Percentiles rank a stretch among this genome's conserved stretches.
Conservation (phyloP, 2,329 filamentous ascomycete species). For the Phaeosphaeriaceae sp. region DNA sequence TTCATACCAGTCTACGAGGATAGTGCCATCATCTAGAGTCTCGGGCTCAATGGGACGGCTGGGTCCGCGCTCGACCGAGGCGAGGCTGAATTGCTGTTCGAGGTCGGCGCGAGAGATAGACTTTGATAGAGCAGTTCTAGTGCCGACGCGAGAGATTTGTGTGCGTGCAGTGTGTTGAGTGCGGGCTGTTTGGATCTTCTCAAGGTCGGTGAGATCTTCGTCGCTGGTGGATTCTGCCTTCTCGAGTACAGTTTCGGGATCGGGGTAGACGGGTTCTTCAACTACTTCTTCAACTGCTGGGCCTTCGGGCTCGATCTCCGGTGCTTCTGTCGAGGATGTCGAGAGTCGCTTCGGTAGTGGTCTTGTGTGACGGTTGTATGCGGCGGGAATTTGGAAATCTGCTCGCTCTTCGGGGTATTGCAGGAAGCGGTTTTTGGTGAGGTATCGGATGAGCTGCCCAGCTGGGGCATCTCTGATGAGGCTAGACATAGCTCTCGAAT, state of each 20-base stretch:
- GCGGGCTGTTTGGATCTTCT: conserved; percentile 41
- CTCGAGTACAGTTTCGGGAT: conserved; percentile 33
- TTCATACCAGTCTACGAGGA: conserved; percentile 54
- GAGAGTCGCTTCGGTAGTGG: conserved; percentile 17
- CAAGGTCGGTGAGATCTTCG: conserved; percentile 34
- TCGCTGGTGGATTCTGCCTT: conserved; percentile 21
- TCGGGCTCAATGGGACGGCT: conserved; percentile 45
- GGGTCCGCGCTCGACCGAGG: conserved; percentile 44
- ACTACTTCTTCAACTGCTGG: conserved; percentile 31
- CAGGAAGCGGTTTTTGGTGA: conserved; percentile 61
- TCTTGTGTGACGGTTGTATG: conserved; percentile 43
- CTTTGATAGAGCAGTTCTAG: conserved; percentile 44
- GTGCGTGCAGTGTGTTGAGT: conserved; percentile 34
- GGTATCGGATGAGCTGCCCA: conserved; percentile 64
- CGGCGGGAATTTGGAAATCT: conserved; percentile 60
- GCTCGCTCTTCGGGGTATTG: conserved; percentile 67
- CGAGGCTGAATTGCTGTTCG: conserved; percentile 47
- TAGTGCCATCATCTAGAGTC: conserved; percentile 45
- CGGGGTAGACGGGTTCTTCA: conserved; percentile 32
- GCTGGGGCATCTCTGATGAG: conserved; percentile 64
- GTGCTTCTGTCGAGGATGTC: conserved; percentile 9
- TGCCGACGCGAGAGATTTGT: conserved; percentile 46
- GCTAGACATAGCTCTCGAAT: conserved; percentile 34
- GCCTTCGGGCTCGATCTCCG: conserved; percentile 21
- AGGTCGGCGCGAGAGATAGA: conserved; percentile 50